Percentiles rank a stretch among this genome's conserved stretches.
These are phyloP conservation scores for Linum trigynum DNA, from an alignment of 345 rosid species.

Conservation along the genomic window DNA sequence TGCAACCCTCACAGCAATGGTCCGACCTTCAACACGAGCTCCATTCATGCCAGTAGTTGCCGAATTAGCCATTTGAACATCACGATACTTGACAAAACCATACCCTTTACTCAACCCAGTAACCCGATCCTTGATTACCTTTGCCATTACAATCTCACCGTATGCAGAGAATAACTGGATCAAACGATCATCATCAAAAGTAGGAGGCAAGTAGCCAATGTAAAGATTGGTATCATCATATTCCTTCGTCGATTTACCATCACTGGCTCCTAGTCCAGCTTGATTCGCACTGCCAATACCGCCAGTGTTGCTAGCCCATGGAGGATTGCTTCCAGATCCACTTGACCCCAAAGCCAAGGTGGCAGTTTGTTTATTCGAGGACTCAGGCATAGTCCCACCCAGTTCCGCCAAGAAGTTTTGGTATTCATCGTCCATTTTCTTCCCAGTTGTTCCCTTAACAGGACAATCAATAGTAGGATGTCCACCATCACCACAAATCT, in stretches of 20 bases:
- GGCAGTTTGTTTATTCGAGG: slow-evolving; percentile 56
- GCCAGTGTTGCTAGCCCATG: slow-evolving; percentile 71
- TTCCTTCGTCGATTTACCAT: slow-evolving; percentile 57
- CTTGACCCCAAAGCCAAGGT: slow-evolving; percentile 63
- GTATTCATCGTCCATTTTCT: slow-evolving; percentile 99
- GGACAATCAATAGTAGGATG: slow-evolving; percentile 99
- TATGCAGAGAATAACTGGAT: slow-evolving; percentile 70
- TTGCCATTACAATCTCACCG: slow-evolving; percentile 95
- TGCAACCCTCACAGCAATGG: slow-evolving; percentile 92
- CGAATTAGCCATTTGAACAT: slow-evolving; percentile 75
- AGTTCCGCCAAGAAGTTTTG: slow-evolving; percentile 92
- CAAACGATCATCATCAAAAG: slow-evolving; percentile 81
- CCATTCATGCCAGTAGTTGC: slow-evolving; percentile 88
- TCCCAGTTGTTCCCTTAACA: slow-evolving; percentile 79
- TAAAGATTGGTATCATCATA: slow-evolving; percentile 85
- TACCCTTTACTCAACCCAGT: slow-evolving; percentile 83
- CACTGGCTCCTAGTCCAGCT: slow-evolving; percentile 73
- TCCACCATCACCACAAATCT: slow-evolving; percentile 98
- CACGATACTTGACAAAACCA: slow-evolving; percentile 89
- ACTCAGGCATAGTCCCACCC: slow-evolving; percentile 86
- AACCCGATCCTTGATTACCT: slow-evolving; percentile 80
- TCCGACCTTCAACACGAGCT: slow-evolving; percentile 68
- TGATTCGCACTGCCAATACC: slow-evolving; percentile 50
- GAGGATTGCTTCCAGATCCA: slow-evolving; percentile 68
- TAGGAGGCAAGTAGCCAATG: slow-evolving; percentile 87